Base-by-base conservation (phyloP, 2,329 filamentous ascomycete genomes). In the Myriosclerotinia scirpicola region DNA sequence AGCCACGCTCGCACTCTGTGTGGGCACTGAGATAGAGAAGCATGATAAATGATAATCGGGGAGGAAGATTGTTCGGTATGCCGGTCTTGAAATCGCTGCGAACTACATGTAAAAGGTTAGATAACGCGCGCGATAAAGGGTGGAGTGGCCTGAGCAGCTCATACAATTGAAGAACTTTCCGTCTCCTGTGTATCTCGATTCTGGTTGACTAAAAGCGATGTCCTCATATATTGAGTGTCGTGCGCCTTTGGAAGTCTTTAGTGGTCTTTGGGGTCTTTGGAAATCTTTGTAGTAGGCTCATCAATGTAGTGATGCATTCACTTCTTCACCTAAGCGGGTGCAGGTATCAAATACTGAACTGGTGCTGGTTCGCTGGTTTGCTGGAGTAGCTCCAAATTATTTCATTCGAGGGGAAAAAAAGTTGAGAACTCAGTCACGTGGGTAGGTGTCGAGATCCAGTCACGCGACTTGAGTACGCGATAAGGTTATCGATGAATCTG, bases 251-350 rank as follows among this genome's bases (percentile, higher is more conserved):
- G 20, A 48, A 6, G 3, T 48, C 8, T 34, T 34, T 34, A 5
- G 30, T 5, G 30, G 30, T 34, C 30, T 34, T 34, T 34, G 6
- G n/a, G 14, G n/a, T 34, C 30, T 34, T 34, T 34, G 6, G n/a
- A 9, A 17, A 3, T 48, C 8, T 20, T 60, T 17, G 36, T 15
- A 11, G 56, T 38, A 38, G 34, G 14, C 14, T 38, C 26, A 38
- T 14, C 17, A 17, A 38, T 26, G 30, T 17, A 36, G 20, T 22
- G 12, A 26, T 17, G 12, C 14, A 48, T 36, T 4, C 26, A 22
- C 9, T 15, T 48, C 8, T 44, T 30, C 30, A 60, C 42, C 44
- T 34, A 36, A 60, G 58, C 30, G 42, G 44, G 44, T 60, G 58
- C 20, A 36, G 38, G 46, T 11, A 14, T 36, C 11, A 46, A n/a